Evolutionary conservation across 116 monocot genomes (phyloP).

Genomic region (Papilionanthe hybrid): DNA sequence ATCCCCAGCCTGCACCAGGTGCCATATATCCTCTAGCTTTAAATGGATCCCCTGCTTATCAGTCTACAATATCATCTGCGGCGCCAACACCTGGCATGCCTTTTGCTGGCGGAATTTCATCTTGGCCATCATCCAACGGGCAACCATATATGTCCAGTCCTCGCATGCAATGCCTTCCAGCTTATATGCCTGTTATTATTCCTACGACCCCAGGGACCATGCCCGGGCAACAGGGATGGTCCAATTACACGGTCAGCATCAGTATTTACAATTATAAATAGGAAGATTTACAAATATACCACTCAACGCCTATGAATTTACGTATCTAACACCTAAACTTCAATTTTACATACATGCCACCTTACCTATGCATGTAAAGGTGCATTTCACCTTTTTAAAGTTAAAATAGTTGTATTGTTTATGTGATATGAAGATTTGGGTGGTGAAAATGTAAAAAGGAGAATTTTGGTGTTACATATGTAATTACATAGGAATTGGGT

Average conservation of each 20-base stretch:
- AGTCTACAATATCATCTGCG: conserved; percentile 26
- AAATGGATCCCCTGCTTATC: conserved; percentile 41
- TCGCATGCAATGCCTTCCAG: conserved; percentile 41
- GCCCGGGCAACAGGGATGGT: conserved; percentile 63
- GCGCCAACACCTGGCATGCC: conserved; percentile 38
- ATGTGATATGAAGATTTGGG: too few relatives aligned
- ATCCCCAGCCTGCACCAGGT: conserved; percentile 61
- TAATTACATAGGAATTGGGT: too few relatives aligned
- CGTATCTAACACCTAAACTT: too few relatives aligned
- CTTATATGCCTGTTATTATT: conserved; percentile 52
- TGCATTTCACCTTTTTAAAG: too few relatives aligned
- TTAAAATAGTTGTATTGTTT: too few relatives aligned
- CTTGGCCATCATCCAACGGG: conserved; percentile 44
- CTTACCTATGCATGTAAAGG: too few relatives aligned
- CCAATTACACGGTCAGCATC: conserved; percentile 57
- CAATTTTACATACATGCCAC: too few relatives aligned
- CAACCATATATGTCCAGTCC: conserved; percentile 41
- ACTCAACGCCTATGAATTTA: too few relatives aligned
- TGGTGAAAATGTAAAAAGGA: too few relatives aligned
- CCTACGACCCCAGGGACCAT: conserved; percentile 48
- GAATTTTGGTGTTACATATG: too few relatives aligned
- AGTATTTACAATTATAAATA: conserved; percentile 1
- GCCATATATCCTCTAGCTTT: conserved; percentile 29
- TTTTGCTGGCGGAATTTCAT: conserved; percentile 55
- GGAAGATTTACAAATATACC: too few relatives aligned